Evolutionary conservation across 371 early-diverging fungal species (phyloP).

Genomic region (Basidiobolus meristosporus): DNA sequence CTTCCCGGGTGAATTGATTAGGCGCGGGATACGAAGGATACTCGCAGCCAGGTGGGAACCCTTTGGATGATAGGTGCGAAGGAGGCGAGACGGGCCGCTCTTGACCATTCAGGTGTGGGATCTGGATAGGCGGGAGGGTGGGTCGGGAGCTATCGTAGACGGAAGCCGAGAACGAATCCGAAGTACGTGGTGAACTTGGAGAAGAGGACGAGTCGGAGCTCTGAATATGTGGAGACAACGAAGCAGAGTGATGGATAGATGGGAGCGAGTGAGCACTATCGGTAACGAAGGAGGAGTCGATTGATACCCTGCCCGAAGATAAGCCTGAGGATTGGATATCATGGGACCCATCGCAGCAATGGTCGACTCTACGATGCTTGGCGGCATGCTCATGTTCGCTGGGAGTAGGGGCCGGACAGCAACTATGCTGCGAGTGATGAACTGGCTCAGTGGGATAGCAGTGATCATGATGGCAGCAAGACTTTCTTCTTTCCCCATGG

Average conservation of each 20-base stretch:
- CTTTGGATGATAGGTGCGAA: conserved; percentile 2
- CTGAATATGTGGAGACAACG: conserved; percentile 4
- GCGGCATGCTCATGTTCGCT: conserved; percentile 2
- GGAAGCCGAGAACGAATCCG: background rate
- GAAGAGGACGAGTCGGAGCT: conserved; percentile 4
- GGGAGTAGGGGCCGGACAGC: background rate
- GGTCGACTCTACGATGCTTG: conserved; percentile 1
- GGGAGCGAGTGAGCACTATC: background rate
- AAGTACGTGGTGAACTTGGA: conserved; percentile 1
- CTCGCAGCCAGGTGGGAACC: conserved; percentile 1
- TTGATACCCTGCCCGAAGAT: conserved; percentile 7
- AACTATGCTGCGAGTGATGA: conserved; percentile 2
- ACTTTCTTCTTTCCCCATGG: conserved; percentile 4
- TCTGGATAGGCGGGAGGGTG: conserved; percentile 7
- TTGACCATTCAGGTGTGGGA: conserved; percentile 2
- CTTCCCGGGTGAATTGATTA: conserved; percentile 12
- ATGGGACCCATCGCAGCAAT: too few species aligned
- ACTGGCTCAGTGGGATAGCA: conserved; percentile 1
- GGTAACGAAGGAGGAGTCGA: conserved; percentile 6
- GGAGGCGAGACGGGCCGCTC: background rate
- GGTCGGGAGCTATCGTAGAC: conserved; percentile 6
- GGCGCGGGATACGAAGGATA: conserved; percentile 1
- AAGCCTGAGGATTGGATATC: conserved; percentile 3
- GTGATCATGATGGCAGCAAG: conserved; percentile 1
- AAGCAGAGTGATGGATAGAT: too few species aligned